These are phyloP conservation scores for Maudiozyma turicensis DNA, from an alignment of 805 yeast species.

Conservation along the genomic window DNA sequence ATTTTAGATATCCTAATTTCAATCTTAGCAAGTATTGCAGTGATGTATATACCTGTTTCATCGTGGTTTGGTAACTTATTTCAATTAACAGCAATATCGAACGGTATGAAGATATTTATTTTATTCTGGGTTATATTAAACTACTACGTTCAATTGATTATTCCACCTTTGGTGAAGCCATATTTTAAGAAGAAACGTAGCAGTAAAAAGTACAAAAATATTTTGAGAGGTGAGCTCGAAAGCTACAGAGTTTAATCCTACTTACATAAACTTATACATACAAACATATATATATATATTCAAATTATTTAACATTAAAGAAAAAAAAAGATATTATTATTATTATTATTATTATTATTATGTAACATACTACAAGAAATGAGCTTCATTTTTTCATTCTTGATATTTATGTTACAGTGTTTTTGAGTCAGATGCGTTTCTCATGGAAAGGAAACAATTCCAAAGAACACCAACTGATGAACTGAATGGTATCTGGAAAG, in stretches of 20 bases:
- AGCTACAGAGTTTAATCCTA: neutral
- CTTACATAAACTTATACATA: neutral
- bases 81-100: constrained; percentile 60
- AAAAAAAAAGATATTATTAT: neutral
- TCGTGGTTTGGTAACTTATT: constrained; percentile 55
- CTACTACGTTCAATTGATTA: constrained; percentile 30
- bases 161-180: constrained; percentile 29
- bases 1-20: constrained; percentile 50
- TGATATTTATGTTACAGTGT: neutral
- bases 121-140: constrained; percentile 39
- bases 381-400: too few species aligned
- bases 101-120: constrained; percentile 43
- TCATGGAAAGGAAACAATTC: constrained; percentile 85
- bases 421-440: constrained; percentile 44
- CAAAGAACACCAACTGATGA: constrained; percentile 80
- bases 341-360: neutral
- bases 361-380: neutral
- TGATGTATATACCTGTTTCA: constrained; percentile 47
- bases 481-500: constrained; percentile 83
- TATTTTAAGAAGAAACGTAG: constrained; percentile 31
- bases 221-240: neutral
- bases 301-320: neutral
- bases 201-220: constrained; percentile 31
- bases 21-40: constrained; percentile 36
- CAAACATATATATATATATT: neutral